Base-by-base conservation (phyloP, 345 rosid species). In the Brassica cretica region DNA sequence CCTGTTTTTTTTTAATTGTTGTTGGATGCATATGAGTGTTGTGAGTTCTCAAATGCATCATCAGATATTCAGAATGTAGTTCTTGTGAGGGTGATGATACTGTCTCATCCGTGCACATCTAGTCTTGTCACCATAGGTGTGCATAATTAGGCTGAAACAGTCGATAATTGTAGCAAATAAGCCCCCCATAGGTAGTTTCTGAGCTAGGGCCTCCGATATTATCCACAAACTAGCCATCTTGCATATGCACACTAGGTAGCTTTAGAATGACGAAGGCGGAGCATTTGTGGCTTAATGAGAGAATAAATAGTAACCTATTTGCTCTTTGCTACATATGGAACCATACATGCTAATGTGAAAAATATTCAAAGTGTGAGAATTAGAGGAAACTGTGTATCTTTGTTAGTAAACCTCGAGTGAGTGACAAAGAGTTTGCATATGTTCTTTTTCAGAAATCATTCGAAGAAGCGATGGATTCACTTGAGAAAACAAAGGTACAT, bases 391-490 rank as follows among this genome's bases (percentile, higher is more conserved):
- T n/a, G n/a, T 4, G 49, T 37, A 12, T 15, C 10, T 49, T 37
- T 41, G 2, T 63, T 62, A 30, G 39, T 9, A 19, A 21, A 19
- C 27, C 29, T 63, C 4, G 2, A 19, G 21, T n/a, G 3, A 4
- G 10, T 32, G 64, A 72, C 41, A 39, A 55, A 1, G 0, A 6
- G 0, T 71, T 72, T 46, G 65, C 25, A 15, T 68, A 30, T 64
- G 56, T 49, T 49, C 9, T 49, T 5, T 27, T 72, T 11, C 85
- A 94, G 97, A 92, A 91, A 87, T 94, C 98, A 76, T 94, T 92
- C 70, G 95, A 94, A 75, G 98, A 89, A 51, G 90, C 93, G 71
- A 85, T 91, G 90, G 95, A 87, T 29, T 87, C 95, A 8, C 76
- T 94, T 3, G 82, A 79, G 60, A 79, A 79, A 68, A 16, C 89